Evolutionary conservation across 768 basidiomycete genomes (phyloP), one percentile per base, ranked within the genome.

Genomic region (Punctularia strigosozonata): DNA sequence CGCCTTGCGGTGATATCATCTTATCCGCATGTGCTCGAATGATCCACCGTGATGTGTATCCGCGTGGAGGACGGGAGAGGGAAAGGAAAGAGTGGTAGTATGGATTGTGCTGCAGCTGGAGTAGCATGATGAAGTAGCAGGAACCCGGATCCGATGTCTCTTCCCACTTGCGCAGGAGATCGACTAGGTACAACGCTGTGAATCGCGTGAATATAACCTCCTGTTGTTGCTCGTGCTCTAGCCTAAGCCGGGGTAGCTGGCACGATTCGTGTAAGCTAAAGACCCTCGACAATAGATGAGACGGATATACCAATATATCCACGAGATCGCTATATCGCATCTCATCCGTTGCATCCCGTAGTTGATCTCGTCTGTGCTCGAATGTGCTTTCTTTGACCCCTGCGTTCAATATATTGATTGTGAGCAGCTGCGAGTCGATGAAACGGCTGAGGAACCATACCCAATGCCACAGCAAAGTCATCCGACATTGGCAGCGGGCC

Each of bases 401-500:
- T 28, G 26, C n/a, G n/a, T n/a, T n/a, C 15, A 28, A 28, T 28
- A 15, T 15, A 28, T 8, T 15, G 10, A 15, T 8, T 8, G 26
- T 28, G 8, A 28, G 26, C 8, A 28, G 26, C 10, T 15, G 8
- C 15, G 26, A 28, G 26, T 28, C 10, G 26, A 28, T 8, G 26
- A 15, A 28, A 28, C 8, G 26, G n/a, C n/a, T 28, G 15, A 8
- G 8, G 26, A 15, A 8, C 8, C 15, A 15, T 19, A 34, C 33
- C 33, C 10, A 34, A 19, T 10, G 13, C 33, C 8, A 20, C 33
- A 10, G 33, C 33, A 10, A 34, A 20, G 20, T 34, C 33, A 34
- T 34, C 33, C 10, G 33, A 34, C 33, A 34, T 34, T 8, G 33
- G 33, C 18, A 34, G 33, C 8, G 33, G 33, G 7, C 33, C 19